Percentiles rank a stretch among this genome's conserved stretches.
phyloP scores from a whole-genome alignment of 176 grass and related monocot genomes.

The Eleusine coracana region DNA sequence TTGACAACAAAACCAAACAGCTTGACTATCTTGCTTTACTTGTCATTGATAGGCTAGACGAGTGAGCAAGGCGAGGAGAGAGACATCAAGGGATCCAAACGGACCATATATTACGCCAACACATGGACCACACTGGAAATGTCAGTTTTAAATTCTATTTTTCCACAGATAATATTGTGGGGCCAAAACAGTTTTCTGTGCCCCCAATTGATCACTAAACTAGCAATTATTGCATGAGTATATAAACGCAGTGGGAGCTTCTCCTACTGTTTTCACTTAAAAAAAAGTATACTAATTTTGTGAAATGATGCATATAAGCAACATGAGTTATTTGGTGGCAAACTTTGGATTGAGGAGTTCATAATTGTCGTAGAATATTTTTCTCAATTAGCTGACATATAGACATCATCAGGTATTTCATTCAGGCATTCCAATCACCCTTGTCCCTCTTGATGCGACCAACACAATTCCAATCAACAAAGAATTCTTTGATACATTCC shows the following conservation, averaged over 20 bases:
- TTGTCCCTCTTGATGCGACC: slow-evolving; percentile 78
- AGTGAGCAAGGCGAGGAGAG: too few relatives aligned
- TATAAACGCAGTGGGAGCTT: too few relatives aligned
- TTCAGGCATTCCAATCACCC: slow-evolving; percentile 65
- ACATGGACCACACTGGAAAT: neutral
- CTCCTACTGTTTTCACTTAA: too few relatives aligned
- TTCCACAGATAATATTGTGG: neutral
- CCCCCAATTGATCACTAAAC: neutral
- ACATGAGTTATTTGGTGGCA: neutral
- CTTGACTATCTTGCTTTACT: too few relatives aligned
- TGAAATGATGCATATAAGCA: neutral
- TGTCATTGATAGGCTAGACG: too few relatives aligned
- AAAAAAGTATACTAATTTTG: neutral
- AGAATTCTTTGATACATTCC: slow-evolving; percentile 57
- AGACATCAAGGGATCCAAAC: too few relatives aligned
- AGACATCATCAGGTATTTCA: slow-evolving; percentile 54
- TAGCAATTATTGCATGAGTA: neutral
- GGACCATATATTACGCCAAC: neutral
- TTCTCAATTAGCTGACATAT: neutral
- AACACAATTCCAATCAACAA: slow-evolving; percentile 69
- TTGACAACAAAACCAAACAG: too few relatives aligned
- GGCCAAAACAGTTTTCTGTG: neutral
- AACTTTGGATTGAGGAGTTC: neutral
- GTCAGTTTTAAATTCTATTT: neutral
- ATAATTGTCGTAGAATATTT: neutral